A percentile compares a stretch with the other conserved stretches of the same genome.
Conservation (phyloP, 2,329 filamentous ascomycete genomes). For the Clarireedia monteithiana region DNA sequence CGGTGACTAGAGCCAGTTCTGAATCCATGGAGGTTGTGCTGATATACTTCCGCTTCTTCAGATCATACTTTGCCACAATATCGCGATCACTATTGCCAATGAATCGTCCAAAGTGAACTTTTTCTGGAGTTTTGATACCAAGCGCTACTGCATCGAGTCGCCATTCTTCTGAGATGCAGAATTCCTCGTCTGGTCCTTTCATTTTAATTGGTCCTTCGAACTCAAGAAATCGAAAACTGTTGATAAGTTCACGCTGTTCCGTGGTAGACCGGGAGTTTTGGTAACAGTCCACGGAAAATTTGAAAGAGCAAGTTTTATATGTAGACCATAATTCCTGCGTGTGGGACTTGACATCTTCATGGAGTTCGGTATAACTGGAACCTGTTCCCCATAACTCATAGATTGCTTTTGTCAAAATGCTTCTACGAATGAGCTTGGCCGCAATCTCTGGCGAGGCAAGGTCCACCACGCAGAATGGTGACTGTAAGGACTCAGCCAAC, state of each 20-base stretch:
- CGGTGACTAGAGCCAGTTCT: constrained; percentile 82
- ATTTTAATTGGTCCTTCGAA: constrained; percentile 75
- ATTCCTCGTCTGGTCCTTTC: constrained; percentile 63
- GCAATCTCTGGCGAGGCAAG: constrained; percentile 61
- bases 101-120: constrained; percentile 64
- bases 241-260: constrained; percentile 67
- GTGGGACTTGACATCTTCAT: constrained; percentile 51
- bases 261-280: constrained; percentile 59
- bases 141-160: constrained; percentile 42
- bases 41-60: constrained; percentile 92
- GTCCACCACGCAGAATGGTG: constrained; percentile 75
- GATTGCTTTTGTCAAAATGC: constrained; percentile 74
- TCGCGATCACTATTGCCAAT: constrained; percentile 61
- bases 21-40: constrained; percentile 97
- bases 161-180: constrained; percentile 81
- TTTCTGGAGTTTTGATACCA: constrained; percentile 45
- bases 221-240: constrained; percentile 70
- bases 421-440: constrained; percentile 59
- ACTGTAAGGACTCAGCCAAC: constrained; percentile 40
- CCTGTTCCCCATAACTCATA: constrained; percentile 85
- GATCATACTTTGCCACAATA: constrained; percentile 65
- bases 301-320: constrained; percentile 65
- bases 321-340: constrained; percentile 58
- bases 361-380: constrained; percentile 57
- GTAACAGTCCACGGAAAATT: constrained; percentile 78